These are phyloP conservation scores for Solanum lycopersicoides DNA, from an alignment of 257 asterid species.

Conservation along the genomic window DNA sequence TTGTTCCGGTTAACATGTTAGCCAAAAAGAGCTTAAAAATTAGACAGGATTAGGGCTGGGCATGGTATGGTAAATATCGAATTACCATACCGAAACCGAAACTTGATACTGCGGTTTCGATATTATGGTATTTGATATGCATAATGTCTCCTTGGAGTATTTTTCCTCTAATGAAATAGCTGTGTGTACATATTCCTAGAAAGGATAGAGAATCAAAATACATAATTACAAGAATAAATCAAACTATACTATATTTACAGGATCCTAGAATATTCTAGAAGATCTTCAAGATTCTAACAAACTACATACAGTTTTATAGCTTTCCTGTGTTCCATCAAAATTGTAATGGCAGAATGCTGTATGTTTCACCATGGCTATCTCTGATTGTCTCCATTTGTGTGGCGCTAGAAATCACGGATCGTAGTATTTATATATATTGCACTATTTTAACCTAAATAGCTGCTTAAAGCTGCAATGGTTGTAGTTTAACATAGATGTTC, in stretches of 20 bases:
- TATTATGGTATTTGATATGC: not conserved
- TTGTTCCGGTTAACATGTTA: not conserved
- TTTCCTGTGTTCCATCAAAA: not conserved
- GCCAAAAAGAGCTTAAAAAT: not conserved
- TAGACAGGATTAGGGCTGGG: not conserved
- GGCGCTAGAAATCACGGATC: not conserved
- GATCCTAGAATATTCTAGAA: not conserved
- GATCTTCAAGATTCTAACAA: not conserved
- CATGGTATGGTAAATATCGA: not conserved
- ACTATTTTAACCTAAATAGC: not conserved
- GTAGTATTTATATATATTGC: not conserved
- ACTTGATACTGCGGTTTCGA: not conserved
- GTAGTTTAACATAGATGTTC: not conserved
- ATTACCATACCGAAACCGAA: not conserved
- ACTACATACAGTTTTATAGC: not conserved
- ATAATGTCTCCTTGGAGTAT: not conserved
- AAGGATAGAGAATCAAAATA: not conserved
- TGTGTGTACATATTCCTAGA: not conserved
- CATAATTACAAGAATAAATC: not conserved
- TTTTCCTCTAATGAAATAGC: not conserved
- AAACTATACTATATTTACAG: not conserved
- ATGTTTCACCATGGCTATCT: not conserved
- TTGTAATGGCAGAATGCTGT: not conserved
- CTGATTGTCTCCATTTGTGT: not conserved
- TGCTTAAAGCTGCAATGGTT: not conserved